Base-by-base conservation (phyloP, 1,284 basidiomycete species). In the Ustilago tritici region DNA sequence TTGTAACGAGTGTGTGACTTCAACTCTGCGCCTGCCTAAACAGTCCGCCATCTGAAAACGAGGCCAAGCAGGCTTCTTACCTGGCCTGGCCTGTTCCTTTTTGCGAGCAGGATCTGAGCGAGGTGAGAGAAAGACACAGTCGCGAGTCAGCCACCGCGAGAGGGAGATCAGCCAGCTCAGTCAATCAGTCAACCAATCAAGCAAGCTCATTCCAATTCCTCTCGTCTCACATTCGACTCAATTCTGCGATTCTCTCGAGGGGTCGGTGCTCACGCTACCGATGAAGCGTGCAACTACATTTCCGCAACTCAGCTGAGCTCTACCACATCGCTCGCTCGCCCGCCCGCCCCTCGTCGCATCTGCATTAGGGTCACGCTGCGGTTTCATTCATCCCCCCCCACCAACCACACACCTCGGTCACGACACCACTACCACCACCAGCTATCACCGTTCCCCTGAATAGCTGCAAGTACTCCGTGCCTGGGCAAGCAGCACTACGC, bases 211-310 rank as follows among this genome's bases (percentile, higher is more conserved):
- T 34, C 23, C 61, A 56, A 63, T 47, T 52, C 58, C 35, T 40
- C 47, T 52, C 32, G 58, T 34, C 34, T 32, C 58, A 52, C 34
- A 56, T 10, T 23, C 23, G 41, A 57, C 52, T 43, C 49, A 50
- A 32, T 32, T 50, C 23, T 28, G 23, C 23, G 3, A 28, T 28
- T 28, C 23, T 28, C 49, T 65, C 62, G 47, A 65, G 57, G 6
- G 64, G 56, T 60, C 64, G 64, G 55, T 65, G 64, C 64, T 56
- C 62, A 65, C 49, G 56, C 38, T 58, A 60, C 31, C 11, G 1
- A 31, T 46, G 43, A 46, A 46, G 43, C 43, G 43, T 46, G 43
- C 19, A 46, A 46, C n/a, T 53, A 50, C 54, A 50, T 19, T 59
- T 49, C 64, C 56, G 46, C 40, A 35, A 28, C 50, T 41, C 43